Conservation (phyloP, 305 asterid species). For the Stenogyne calaminthoides region DNA sequence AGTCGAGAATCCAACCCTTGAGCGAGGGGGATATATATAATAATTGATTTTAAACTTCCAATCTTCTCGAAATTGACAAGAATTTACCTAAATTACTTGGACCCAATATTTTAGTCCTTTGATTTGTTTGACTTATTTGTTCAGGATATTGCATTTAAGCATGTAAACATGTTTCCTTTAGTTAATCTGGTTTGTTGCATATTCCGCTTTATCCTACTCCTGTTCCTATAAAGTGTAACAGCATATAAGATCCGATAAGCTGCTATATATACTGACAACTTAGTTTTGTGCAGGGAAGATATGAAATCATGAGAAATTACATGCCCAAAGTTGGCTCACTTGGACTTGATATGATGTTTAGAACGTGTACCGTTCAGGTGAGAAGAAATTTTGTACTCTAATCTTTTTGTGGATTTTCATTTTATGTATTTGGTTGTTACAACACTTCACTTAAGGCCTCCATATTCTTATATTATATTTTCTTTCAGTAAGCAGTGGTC, state of each 20-base stretch:
- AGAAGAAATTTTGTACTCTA: conserved; percentile 16
- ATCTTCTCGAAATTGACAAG: not conserved
- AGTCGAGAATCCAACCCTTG: no score
- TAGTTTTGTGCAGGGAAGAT: conserved; percentile 78
- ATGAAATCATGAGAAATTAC: conserved; percentile 81
- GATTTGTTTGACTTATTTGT: not conserved
- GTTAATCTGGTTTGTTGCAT: conserved; percentile 15
- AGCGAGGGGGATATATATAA: no score
- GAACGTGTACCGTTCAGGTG: conserved; percentile 97
- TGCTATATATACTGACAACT: conserved; percentile 40
- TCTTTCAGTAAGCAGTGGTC: conserved; percentile 14
- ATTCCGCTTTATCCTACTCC: conserved; percentile 1
- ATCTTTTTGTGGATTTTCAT: conserved; percentile 1
- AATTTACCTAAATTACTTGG: not conserved
- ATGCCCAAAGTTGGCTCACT: conserved; percentile 98
- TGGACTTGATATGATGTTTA: conserved; percentile 94
- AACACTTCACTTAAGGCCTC: not conserved
- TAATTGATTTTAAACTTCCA: no score
- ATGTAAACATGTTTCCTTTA: conserved; percentile 5
- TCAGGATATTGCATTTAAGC: conserved; percentile 12
- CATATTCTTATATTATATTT: conserved; percentile 1
- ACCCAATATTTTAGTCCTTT: not conserved
- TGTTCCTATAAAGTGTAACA: not conserved
- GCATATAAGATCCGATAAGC: conserved; percentile 23
- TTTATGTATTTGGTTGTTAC: not conserved